A percentile compares a stretch with the other conserved stretches of the same genome.
Conservation (phyloP, 352 stramenopile species). For the Phytopythium kandeliae region DNA sequence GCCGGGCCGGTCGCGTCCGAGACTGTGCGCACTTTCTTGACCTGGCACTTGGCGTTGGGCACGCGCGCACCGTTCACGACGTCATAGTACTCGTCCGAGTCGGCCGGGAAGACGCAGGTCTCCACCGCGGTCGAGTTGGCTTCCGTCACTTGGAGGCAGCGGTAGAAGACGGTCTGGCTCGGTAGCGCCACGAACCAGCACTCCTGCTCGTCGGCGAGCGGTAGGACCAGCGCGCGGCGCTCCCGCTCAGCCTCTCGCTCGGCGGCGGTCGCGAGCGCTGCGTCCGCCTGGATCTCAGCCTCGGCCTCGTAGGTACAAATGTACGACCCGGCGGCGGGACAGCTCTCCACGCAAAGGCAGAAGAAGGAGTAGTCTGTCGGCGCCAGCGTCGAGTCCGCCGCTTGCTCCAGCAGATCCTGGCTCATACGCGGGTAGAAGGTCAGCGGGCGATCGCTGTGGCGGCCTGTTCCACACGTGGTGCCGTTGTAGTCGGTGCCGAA, state of each 20-base stretch:
- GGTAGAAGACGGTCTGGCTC: slow-evolving; percentile 67
- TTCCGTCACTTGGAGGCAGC: slow-evolving; percentile 68
- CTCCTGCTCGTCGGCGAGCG: slow-evolving; percentile 19
- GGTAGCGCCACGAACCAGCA: slow-evolving; percentile 70
- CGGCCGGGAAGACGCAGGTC: slow-evolving; percentile 63
- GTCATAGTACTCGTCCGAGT: slow-evolving; percentile 67
- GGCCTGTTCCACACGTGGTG: slow-evolving; percentile 59
- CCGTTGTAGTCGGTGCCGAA: slow-evolving; percentile 75
- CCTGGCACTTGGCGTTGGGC: slow-evolving; percentile 67
- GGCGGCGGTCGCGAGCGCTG: slow-evolving; percentile 27
- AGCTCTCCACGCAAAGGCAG: slow-evolving; percentile 56
- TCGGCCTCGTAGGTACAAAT: slow-evolving; percentile 79
- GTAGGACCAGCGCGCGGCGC: slow-evolving; percentile 22
- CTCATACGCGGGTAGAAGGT: slow-evolving; percentile 78
- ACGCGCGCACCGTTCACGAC: slow-evolving; percentile 33
- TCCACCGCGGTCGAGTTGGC: slow-evolving; percentile 54
- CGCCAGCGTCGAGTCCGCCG: slow-evolving; percentile 35
- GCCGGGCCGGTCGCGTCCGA: slow-evolving; percentile 48
- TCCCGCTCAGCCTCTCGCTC: slow-evolving; percentile 41
- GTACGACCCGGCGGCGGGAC: slow-evolving; percentile 38
- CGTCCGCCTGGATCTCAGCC: slow-evolving; percentile 33
- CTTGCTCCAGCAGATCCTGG: slow-evolving; percentile 63
- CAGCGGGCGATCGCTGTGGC: slow-evolving; percentile 17
- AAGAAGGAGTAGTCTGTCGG: slow-evolving; percentile 60
- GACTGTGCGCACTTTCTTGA: slow-evolving; percentile 56